Conservation (phyloP, 371 early-diverging fungal genomes). For the Cokeromyces recurvatus region DNA sequence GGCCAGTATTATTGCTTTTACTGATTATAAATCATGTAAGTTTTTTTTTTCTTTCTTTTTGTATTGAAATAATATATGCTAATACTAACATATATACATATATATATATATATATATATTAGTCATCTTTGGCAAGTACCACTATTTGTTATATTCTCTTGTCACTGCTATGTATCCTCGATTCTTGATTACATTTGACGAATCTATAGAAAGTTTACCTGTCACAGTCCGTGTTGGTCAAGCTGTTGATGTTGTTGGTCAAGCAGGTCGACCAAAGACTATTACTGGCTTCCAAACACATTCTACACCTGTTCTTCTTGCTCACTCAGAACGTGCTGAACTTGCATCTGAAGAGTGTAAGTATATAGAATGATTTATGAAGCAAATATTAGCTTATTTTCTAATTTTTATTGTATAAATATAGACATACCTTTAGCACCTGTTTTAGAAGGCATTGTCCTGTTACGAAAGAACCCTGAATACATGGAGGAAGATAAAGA, state of each 20-base stretch:
- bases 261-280: constrained; percentile 98
- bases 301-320: constrained; percentile 95
- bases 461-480: constrained; percentile 91
- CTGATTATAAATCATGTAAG: constrained; percentile 81
- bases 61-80: too few species aligned
- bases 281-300: constrained; percentile 99
- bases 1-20: constrained; percentile 84
- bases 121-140: constrained; percentile 83
- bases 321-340: constrained; percentile 96
- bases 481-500: constrained; percentile 71
- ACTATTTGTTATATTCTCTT: constrained; percentile 93
- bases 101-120: not conserved
- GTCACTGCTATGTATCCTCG: constrained; percentile 95
- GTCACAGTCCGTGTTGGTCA: constrained; percentile 97
- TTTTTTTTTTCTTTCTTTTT: constrained; percentile 13
- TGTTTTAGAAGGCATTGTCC: constrained; percentile 92
- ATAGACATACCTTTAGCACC: constrained; percentile 70
- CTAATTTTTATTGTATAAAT: constrained; percentile 1
- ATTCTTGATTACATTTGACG: constrained; percentile 94
- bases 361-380: too few species aligned
- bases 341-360: constrained; percentile 94
- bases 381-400: too few species aligned
- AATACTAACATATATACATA: too few species aligned
- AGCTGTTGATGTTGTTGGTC: constrained; percentile 98
- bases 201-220: constrained; percentile 70